Base-by-base conservation (phyloP, 495 filamentous ascomycete genomes). In the Talaromyces borbonicus region DNA sequence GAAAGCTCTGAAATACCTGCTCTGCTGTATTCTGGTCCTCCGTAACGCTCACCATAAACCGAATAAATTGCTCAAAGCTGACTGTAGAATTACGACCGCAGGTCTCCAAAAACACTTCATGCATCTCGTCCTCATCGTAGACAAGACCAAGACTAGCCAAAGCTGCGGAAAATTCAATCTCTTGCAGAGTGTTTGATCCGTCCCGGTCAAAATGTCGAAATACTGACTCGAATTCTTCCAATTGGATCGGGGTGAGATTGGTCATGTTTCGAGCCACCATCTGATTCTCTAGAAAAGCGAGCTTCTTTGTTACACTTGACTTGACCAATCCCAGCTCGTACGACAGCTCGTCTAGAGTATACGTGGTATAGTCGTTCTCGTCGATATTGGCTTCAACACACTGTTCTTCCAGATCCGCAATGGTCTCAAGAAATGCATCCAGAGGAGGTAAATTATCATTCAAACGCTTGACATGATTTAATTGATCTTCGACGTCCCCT, bases 161-260 rank as follows among this genome's bases (percentile, higher is more conserved):
- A 2, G 92, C 92, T 4, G 90, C 92, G 7, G 84, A 89, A 62
- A 98, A 98, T 56, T 98, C 92, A 14, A 96, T 74, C 59, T 98
- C 92, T 16, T 84, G 80, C n/a, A 98, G 71, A 14, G 81, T 84
- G 60, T 97, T 97, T 30, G 80, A 85, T 24, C 83, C 75, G 55
- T 96, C 89, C n/a, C 88, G 80, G 60, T 98, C 92, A 52, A 98
- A 98, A 63, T 98, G 93, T 20, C 92, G 75, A 72, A 98, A 97
- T 4, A 98, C 92, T 1, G 82, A 88, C 62, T 98, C 92, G 57
- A 97, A 98, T 56, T 98, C 92, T 59, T 98, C 92, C 25, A 98
- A 74, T 60, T 98, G 92, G 41, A 98, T 97, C 0, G 92, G 92
- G 1, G 93, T 97, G 6, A 98, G 71, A 57, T 98, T 98, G 39